Base-by-base conservation (phyloP, 306 rosid genomes). In the Coriaria nepalensis region DNA sequence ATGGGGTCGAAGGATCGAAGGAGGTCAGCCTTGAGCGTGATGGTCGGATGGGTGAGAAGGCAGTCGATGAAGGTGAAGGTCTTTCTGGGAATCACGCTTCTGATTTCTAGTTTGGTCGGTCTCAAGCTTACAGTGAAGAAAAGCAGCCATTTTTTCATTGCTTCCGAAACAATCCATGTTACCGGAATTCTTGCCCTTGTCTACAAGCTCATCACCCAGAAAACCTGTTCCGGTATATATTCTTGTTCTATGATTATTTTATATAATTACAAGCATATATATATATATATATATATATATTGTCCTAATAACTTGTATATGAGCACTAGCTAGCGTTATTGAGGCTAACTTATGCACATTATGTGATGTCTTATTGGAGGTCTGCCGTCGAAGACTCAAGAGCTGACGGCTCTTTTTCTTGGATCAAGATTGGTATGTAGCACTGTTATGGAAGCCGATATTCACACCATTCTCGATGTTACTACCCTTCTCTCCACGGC, bases 181-280 rank as follows among this genome's bases (percentile, higher is more conserved):
- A 37, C 40, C 10, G 97, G 95, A 6, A 66, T 74, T 41, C 4
- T 83, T 49, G 72, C 69, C 37, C 86, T 88, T 13, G 29, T 81
- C 9, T 76, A 81, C 68, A 83, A 88, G 73, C 93, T 88, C 65
- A 63, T 74, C 38, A 74, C 68, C 45, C 73, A 68, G 29, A 83
- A 78, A 59, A 83, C 82, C 9, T 88, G 95, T 59, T 78, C 95
- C 45, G 97, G 97, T 82, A 73, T 40, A 43, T 33, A 11, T 43
- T 42, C 12, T n/a, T n/a, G 14, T 12, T 13, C 5, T 43, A 10
- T 20, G n/a, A 7, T 47, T 37, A 8, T 42, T n/a, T n/a, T n/a
- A n/a, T n/a, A n/a, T n/a, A n/a, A n/a, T n/a, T n/a, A n/a, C n/a
- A n/a, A n/a, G 29, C 3, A 20, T 20, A 20, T 20, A 20, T 20